Evolutionary conservation across 306 rosid species (phyloP), one percentile per base, ranked within the genome.

Genomic region (Begonia fuchsioides): DNA sequence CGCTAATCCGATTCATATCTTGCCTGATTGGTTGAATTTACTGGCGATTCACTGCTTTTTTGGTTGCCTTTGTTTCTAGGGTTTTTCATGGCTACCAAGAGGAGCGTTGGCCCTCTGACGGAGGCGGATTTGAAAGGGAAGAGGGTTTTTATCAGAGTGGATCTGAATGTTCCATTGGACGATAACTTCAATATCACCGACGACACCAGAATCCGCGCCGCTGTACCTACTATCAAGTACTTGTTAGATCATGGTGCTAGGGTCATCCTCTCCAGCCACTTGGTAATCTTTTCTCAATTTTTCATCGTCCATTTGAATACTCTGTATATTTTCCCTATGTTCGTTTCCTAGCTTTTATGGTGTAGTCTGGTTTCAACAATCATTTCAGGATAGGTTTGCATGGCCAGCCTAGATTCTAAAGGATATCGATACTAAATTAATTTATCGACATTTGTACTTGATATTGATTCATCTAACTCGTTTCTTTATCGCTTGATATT

Each of bases 151-250:
- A 86, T 81, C 10, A 83, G 96, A 64, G 96, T 70, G 44, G 96
- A 88, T 83, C 88, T 88, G 35, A 88, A 88, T 39, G 95, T 88
- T 59, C 96, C 96, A 52, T 72, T 88, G 80, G 93, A 83, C 61
- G 96, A 83, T 16, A 72, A 70, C 81, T 48, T 11, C 9, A 76
- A 70, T 2, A 88, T 88, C 78, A 88, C 96, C 17, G 96, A 88
- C 61, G 96, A 88, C 43, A 88, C 90, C 13, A 81, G 96, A 64
- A 2, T 88, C 60, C 83, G 96, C 48, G 95, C 93, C 26, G 95
- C 95, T 45, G 76, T 83, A 1, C 96, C 95, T 14, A 88, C 96
- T n/a, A 78, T 88, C 74, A 71, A 78, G 70, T 83, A 83, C 54
- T 65, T 88, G 76, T 52, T 54, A 17, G 70, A 61, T 43, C 16